phyloP scores from a whole-genome alignment of 192 early-diverging fungal genomes.

The Neocallimastix lanati region DNA sequence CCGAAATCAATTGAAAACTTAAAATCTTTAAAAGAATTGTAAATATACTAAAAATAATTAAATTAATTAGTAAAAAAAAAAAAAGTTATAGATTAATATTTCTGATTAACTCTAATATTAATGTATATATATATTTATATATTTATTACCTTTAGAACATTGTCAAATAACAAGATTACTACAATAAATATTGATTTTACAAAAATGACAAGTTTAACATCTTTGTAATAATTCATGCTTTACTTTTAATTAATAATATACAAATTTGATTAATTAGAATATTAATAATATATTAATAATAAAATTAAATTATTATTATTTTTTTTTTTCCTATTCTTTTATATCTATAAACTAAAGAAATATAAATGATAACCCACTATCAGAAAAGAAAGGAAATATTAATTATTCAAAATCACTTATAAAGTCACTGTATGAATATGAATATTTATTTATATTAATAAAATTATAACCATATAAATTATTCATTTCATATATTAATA shows the following conservation, averaged over 20 bases:
- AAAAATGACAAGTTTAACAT: background rate
- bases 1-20: background rate
- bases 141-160: background rate
- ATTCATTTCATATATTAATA: too few relatives aligned
- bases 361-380: background rate
- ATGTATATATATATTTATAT: too few relatives aligned
- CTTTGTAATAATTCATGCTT: background rate
- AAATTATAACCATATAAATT: too few relatives aligned
- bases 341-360: background rate
- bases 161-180: background rate
- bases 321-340: too few relatives aligned
- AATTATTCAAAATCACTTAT: background rate
- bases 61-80: too few relatives aligned
- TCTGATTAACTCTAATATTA: too few relatives aligned
- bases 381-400: background rate
- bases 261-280: too few relatives aligned
- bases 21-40: background rate
- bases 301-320: too few relatives aligned
- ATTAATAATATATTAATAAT: too few relatives aligned
- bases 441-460: too few relatives aligned
- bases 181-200: background rate
- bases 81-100: too few relatives aligned
- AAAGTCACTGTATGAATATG: background rate
- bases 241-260: too few relatives aligned
- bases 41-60: background rate